Evolutionary conservation across 805 yeast species (phyloP).

Genomic region (Suhomyces tanzawaensis): DNA sequence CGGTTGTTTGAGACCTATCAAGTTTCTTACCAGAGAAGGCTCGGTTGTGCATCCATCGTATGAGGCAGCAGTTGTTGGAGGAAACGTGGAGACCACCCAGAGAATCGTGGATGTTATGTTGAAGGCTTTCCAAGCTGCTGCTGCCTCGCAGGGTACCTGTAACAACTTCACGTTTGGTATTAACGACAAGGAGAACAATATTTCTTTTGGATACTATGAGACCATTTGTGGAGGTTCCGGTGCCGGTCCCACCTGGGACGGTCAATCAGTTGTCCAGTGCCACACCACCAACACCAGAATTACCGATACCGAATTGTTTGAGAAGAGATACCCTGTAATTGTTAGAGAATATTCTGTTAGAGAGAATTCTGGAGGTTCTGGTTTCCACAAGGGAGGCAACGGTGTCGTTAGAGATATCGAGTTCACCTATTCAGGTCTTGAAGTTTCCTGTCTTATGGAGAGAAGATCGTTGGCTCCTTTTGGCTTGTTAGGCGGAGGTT

Average conservation of each 20-base stretch:
- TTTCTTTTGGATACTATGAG: constrained; percentile 87
- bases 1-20: constrained; percentile 83
- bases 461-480: constrained; percentile 83
- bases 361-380: constrained; percentile 75
- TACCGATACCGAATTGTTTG: constrained; percentile 88
- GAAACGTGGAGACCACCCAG: constrained; percentile 93
- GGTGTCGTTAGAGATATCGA: constrained; percentile 86
- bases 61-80: constrained; percentile 88
- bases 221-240: constrained; percentile 97
- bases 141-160: constrained; percentile 95
- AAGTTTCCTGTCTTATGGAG: constrained; percentile 81
- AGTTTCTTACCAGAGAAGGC: constrained; percentile 44
- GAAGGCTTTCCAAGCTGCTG: constrained; percentile 83
- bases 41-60: constrained; percentile 64
- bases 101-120: constrained; percentile 86
- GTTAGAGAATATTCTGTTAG: constrained; percentile 71
- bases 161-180: constrained; percentile 91
- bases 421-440: constrained; percentile 46
- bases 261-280: constrained; percentile 86
- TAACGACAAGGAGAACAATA: constrained; percentile 51
- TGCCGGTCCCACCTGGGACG: constrained; percentile 84
- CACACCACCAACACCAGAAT: constrained; percentile 93
- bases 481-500: constrained; percentile 80
- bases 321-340: constrained; percentile 82
- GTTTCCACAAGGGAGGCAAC: constrained; percentile 73